These are phyloP conservation scores for Pseudogymnoascus sp. DNA, from an alignment of 2,329 filamentous ascomycete genomes.

Conservation along the genomic window DNA sequence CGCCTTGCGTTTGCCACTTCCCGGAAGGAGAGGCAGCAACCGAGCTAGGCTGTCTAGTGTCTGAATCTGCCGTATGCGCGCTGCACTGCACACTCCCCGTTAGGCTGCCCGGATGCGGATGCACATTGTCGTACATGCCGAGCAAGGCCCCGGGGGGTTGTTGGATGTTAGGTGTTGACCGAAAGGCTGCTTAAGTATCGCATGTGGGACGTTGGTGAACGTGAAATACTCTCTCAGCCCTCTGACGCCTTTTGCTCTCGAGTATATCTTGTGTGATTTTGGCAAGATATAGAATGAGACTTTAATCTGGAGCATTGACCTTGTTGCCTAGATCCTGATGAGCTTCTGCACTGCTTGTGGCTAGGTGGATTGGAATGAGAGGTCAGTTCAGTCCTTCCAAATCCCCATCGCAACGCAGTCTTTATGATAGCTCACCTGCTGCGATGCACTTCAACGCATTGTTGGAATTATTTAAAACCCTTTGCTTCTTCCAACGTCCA, in stretches of 20 bases:
- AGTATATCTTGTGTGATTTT: neutral
- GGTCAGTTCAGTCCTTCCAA: neutral
- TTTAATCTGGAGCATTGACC: neutral
- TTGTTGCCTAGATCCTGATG: conserved; percentile 4
- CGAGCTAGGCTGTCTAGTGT: neutral
- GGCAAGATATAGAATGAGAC: neutral
- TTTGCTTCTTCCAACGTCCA: neutral
- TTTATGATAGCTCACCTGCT: neutral
- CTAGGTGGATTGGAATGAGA: conserved; percentile 4
- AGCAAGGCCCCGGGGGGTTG: neutral
- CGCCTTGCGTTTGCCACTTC: conserved; percentile 1
- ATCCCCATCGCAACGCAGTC: neutral
- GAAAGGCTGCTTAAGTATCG: conserved; percentile 7
- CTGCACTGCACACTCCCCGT: conserved; percentile 2
- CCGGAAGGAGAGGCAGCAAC: neutral
- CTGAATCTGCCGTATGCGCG: neutral
- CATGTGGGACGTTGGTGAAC: neutral
- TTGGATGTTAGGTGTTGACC: neutral
- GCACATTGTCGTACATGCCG: conserved; percentile 6
- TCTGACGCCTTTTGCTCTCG: neutral
- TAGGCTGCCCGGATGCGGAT: conserved; percentile 4
- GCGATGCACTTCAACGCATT: neutral
- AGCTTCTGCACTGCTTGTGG: conserved; percentile 4
- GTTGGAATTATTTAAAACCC: neutral
- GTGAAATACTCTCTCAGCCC: neutral